Evolutionary conservation across 2,329 filamentous ascomycete genomes (phyloP), one percentile per base, ranked within the genome.

Genomic region (Byssoonygena ceratinophila): DNA sequence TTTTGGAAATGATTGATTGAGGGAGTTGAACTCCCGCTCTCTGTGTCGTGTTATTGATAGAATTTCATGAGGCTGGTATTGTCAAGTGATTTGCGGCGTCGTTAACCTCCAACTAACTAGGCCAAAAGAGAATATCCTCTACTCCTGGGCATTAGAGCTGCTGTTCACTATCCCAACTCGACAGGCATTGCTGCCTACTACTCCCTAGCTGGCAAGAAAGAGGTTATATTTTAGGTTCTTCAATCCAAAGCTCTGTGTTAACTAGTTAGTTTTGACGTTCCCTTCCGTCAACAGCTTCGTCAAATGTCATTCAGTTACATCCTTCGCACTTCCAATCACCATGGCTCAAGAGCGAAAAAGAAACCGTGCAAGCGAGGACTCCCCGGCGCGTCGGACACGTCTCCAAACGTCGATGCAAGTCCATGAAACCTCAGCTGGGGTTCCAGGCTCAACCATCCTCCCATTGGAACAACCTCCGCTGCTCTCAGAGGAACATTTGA

Each of bases 1-100:
- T 53, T 48, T 53, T 22, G 44, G 29, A 34, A 52, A 45, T 32
- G 49, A 37, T 27, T 31, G 49, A 45, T 45, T 44, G 47, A 41
- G 9, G 41, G 11, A 29, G 5, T 5, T 29, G 27, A 29, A 11
- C 27, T 29, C 27, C 5, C 36, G 36, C 36, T 40, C 36, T 6
- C 36, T 20, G 36, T 20, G 36, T n/a, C 36, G 18, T 40, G 14
- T 40, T 20, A 4, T 40, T 40, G 36, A n/a, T n/a, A n/a, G n/a
- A n/a, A n/a, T n/a, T n/a, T n/a, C n/a, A n/a, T n/a, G n/a, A n/a
- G n/a, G n/a, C n/a, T n/a, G n/a, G n/a, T n/a, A n/a, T n/a, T n/a
- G n/a, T n/a, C n/a, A n/a, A n/a, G n/a, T n/a, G n/a, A n/a, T n/a
- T n/a, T n/a, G n/a, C n/a, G n/a, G n/a, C n/a, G n/a, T n/a, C n/a